Conservation (phyloP, 345 rosid species). For the Turnera subulata region DNA sequence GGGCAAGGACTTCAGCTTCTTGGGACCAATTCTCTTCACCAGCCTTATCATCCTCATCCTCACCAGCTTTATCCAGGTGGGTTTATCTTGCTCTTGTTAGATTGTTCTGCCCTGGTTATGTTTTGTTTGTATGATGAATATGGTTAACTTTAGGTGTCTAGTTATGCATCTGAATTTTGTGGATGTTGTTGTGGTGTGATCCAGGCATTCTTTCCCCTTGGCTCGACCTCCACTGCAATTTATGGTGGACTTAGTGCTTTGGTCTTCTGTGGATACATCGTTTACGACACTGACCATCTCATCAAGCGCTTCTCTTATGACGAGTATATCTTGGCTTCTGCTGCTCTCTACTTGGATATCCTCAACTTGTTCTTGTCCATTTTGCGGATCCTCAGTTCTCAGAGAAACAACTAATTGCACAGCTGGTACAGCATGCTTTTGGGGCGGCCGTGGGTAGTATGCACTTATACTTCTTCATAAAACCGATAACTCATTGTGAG, state of each 20-base stretch:
- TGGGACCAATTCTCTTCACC: slow-evolving; percentile 89
- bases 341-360: slow-evolving; percentile 79
- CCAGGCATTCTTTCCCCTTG: slow-evolving; percentile 88
- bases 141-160: too few relatives aligned
- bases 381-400: slow-evolving; percentile 60
- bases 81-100: slow-evolving; percentile 6
- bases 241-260: slow-evolving; percentile 80
- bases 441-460: not conserved
- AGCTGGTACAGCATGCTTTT: not conserved
- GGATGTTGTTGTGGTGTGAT: not conserved
- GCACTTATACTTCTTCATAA: not conserved
- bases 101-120: not conserved
- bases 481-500: slow-evolving; percentile 6
- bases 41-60: slow-evolving; percentile 67
- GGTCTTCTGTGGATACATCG: slow-evolving; percentile 84
- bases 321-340: slow-evolving; percentile 87
- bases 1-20: slow-evolving; percentile 88
- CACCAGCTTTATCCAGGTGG: slow-evolving; percentile 83
- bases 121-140: not conserved
- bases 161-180: not conserved
- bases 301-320: slow-evolving; percentile 94
- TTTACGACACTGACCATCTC: slow-evolving; percentile 83
- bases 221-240: slow-evolving; percentile 68
- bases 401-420: slow-evolving; percentile 44
- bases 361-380: slow-evolving; percentile 88